These are phyloP conservation scores for Perkinsela sp. DNA, from an alignment of 208 protist genomes.

Conservation along the genomic window DNA sequence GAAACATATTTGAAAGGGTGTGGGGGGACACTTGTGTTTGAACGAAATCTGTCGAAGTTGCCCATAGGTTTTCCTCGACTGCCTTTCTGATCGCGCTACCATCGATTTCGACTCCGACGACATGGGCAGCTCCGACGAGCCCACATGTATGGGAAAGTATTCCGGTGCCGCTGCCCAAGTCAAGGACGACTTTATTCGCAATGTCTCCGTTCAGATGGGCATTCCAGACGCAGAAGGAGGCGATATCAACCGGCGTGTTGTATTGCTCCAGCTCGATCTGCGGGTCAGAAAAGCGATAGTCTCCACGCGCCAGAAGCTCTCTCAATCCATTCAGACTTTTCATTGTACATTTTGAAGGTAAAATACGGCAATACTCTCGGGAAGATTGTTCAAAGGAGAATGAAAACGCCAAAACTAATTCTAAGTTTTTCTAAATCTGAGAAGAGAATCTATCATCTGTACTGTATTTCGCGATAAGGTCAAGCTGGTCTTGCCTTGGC, in stretches of 20 bases:
- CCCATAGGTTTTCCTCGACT: background rate
- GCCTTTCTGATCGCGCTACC: background rate
- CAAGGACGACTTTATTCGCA: constrained; percentile 3
- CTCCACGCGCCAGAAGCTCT: background rate
- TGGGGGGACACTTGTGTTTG: background rate
- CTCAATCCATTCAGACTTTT: background rate
- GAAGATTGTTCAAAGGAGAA: no score
- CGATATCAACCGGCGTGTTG: constrained; percentile 3
- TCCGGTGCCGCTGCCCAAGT: constrained; percentile 4
- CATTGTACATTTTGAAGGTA: no score
- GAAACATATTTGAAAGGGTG: background rate
- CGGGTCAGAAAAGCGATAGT: constrained; percentile 3
- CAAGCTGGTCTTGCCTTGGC: no score
- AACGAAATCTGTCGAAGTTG: no score
- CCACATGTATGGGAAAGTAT: constrained; percentile 1
- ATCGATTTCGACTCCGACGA: constrained; percentile 3
- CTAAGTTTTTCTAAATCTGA: no score
- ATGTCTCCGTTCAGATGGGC: constrained; percentile 3
- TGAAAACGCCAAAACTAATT: no score
- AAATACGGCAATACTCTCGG: no score
- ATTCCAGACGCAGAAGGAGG: constrained; percentile 2
- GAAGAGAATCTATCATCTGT: no score
- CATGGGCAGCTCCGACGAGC: constrained; percentile 2
- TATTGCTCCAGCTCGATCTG: constrained; percentile 7
- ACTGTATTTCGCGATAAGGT: no score